A percentile compares a stretch with the other conserved stretches of the same genome.
These are phyloP conservation scores for Plasmodium berghei DNA, from an alignment of 169 alveolate genomes.

Conservation along the genomic window DNA sequence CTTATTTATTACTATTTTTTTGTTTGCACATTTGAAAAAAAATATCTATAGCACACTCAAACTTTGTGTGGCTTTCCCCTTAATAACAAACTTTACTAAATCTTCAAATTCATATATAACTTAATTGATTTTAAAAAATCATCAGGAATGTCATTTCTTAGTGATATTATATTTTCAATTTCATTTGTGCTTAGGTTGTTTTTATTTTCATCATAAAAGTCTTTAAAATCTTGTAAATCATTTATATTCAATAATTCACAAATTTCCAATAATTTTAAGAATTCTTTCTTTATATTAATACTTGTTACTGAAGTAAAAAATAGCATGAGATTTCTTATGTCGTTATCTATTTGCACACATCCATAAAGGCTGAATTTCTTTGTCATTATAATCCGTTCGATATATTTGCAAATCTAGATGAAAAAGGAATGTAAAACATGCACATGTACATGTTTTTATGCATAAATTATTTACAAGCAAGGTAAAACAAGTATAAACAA, in stretches of 20 bases:
- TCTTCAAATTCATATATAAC: conserved; percentile 18
- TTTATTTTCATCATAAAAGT: conserved; percentile 68
- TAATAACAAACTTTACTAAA: no score
- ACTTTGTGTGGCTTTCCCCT: no score
- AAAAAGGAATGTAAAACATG: not conserved
- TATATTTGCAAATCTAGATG: conserved; percentile 61
- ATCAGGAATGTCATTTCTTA: conserved; percentile 49
- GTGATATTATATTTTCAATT: conserved; percentile 37
- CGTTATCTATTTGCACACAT: conserved; percentile 72
- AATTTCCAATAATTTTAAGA: conserved; percentile 46
- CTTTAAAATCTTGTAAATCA: conserved; percentile 72
- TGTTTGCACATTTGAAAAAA: no score
- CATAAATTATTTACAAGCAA: not conserved
- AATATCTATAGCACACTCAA: no score
- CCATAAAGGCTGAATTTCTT: conserved; percentile 68
- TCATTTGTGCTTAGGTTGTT: conserved; percentile 31
- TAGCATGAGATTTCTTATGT: conserved; percentile 59
- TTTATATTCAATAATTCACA: conserved; percentile 56
- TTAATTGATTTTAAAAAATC: conserved; percentile 37
- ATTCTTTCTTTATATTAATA: conserved; percentile 59
- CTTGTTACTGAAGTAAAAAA: conserved; percentile 70
- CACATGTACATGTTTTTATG: not conserved
- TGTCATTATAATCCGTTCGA: conserved; percentile 52
- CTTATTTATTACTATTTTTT: no score
- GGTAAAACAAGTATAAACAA: not conserved